phyloP scores from a whole-genome alignment of 2,329 filamentous ascomycete species.

The Lasiodiplodia theobromae region DNA sequence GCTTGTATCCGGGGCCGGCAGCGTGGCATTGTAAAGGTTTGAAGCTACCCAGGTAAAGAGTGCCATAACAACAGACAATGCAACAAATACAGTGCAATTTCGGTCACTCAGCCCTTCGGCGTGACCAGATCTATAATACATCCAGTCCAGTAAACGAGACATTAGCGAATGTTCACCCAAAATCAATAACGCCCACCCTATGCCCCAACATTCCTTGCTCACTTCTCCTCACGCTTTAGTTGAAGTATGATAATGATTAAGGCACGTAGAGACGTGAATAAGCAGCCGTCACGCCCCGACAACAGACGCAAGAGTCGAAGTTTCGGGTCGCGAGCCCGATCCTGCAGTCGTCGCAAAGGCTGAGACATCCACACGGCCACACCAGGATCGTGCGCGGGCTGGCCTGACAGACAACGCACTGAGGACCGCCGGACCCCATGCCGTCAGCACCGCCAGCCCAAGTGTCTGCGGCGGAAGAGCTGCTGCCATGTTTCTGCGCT shows the following conservation, averaged over 20 bases:
- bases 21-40: no score
- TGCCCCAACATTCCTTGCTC: not conserved
- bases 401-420: constrained; percentile 92
- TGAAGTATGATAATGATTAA: constrained; percentile 40
- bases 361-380: constrained; percentile 95
- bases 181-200: not conserved
- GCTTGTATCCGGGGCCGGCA: no score
- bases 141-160: not conserved
- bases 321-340: constrained; percentile 96
- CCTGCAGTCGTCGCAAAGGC: constrained; percentile 92
- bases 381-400: constrained; percentile 87
- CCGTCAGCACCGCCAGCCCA: constrained; percentile 78
- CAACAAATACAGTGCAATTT: not conserved
- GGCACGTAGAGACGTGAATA: constrained; percentile 64
- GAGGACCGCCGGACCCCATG: constrained; percentile 76
- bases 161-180: not conserved
- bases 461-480: constrained; percentile 39
- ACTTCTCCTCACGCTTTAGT: not conserved
- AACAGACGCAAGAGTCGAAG: constrained; percentile 95
- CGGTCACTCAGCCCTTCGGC: not conserved
- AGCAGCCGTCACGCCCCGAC: no score
- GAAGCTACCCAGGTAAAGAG: no score
- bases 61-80: not conserved
- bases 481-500: constrained; percentile 33
- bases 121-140: not conserved